Evolutionary conservation across 164 flowering plant genomes (phyloP), one percentile per base, ranked within the genome.

Genomic region (Nymphaea thermarum): DNA sequence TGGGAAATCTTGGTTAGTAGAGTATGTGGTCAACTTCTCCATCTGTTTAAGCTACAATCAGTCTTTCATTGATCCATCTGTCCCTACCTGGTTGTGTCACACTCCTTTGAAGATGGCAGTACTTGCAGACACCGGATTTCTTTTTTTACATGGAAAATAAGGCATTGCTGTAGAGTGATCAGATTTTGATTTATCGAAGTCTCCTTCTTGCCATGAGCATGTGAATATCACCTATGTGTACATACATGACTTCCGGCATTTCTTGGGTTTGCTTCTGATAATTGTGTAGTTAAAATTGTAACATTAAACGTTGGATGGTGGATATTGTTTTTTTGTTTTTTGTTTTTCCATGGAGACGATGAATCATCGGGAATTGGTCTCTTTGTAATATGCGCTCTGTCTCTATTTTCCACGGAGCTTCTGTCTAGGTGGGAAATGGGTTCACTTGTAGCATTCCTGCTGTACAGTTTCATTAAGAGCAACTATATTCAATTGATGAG

Each of bases 1-100:
- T 93, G 75, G 91, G 90, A 41, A 93, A 84, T 68, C 84, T 68
- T 4, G 93, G 91, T 64, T 84, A 80, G 79, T 88, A 74, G 70
- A 25, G 57, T 15, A 51, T 4, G 8, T 51, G 57, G 14, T 8
- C 14, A 5, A 51, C 14, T 51, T 51, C 12, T 10, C 5, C 14
- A 3, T 15, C 12, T 51, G 57, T 51, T 51, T 51, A 10, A 51
- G 8, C 12, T 51, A 51, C 8, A 3, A 51, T 51, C 57, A 8
- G 57, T 51, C 57, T 51, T 51, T 51, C 12, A 51, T 51, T 15
- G 57, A 15, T 51, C 57, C 14, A 51, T 51, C 57, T 51, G 14
- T 51, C 57, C 57, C 8, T 15, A 51, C 57, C 57, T 10, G 57
- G 57, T 51, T 51, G 14, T 8, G 14, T 5, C 8, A 15, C 8